phyloP scores from a whole-genome alignment of 2,329 filamentous ascomycete species.

The Aspergillus candidus region DNA sequence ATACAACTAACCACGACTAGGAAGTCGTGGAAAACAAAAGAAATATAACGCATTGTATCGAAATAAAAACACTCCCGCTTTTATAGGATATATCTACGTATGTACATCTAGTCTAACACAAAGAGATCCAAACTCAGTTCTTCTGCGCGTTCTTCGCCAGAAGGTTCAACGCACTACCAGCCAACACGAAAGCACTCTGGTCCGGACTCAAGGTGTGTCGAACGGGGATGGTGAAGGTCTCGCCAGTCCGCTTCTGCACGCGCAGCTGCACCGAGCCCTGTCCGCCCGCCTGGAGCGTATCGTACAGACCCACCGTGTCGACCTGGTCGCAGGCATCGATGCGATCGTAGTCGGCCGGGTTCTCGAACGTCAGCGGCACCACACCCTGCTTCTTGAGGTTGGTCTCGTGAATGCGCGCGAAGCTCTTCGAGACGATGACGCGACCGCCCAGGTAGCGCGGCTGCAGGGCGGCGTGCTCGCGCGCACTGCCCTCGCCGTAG shows the following conservation, averaged over 20 bases:
- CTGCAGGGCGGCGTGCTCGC: conserved; percentile 85
- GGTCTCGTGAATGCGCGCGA: conserved; percentile 90
- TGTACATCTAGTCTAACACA: too few relatives aligned
- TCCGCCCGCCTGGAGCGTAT: conserved; percentile 56
- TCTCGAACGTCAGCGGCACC: conserved; percentile 82
- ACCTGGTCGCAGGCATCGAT: conserved; percentile 81
- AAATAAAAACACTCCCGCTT: too few relatives aligned
- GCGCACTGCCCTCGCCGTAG: conserved; percentile 84
- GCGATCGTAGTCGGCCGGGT: conserved; percentile 81
- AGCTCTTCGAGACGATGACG: conserved; percentile 77
- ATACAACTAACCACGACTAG: too few relatives aligned
- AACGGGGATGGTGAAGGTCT: conserved; percentile 65
- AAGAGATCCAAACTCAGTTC: not conserved
- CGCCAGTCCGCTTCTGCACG: conserved; percentile 42
- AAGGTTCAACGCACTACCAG: conserved; percentile 88
- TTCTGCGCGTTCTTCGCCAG: conserved; percentile 56
- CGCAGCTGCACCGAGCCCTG: conserved; percentile 17
- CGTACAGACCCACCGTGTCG: conserved; percentile 72
- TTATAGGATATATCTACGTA: too few relatives aligned
- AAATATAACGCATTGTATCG: too few relatives aligned
- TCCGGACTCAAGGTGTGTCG: conserved; percentile 84
- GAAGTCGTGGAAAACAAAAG: too few relatives aligned
- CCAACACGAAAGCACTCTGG: conserved; percentile 86
- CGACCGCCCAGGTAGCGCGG: conserved; percentile 84
- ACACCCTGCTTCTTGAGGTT: conserved; percentile 98